Conservation (phyloP, 768 basidiomycete genomes). For the Grammothele lineata region DNA sequence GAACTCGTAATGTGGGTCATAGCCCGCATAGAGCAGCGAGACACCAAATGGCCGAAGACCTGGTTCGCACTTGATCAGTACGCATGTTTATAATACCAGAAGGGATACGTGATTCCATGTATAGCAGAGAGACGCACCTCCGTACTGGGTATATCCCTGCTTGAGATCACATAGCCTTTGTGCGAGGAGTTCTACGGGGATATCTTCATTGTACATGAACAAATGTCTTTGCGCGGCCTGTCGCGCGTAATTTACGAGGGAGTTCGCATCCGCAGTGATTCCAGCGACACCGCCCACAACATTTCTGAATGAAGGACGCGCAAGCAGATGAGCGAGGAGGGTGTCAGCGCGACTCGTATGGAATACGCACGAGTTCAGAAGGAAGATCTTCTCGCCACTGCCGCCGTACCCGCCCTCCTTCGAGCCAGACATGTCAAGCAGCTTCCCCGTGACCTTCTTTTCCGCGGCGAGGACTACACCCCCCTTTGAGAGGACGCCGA, state of each 20-base stretch:
- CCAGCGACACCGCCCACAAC: slow-evolving; percentile 95
- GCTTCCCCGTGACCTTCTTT: slow-evolving; percentile 98
- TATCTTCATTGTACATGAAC: slow-evolving; percentile 91
- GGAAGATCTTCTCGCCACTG: slow-evolving; percentile 96
- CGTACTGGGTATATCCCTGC: slow-evolving; percentile 97
- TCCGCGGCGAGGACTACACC: slow-evolving; percentile 92
- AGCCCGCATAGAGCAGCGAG: slow-evolving; percentile 93
- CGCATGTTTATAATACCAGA: slow-evolving; percentile 4
- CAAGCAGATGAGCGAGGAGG: not conserved
- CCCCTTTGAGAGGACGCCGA: slow-evolving; percentile 88
- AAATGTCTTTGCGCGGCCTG: slow-evolving; percentile 88
- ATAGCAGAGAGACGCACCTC: slow-evolving; percentile 55
- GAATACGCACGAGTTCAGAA: slow-evolving; percentile 77
- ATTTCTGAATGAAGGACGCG: slow-evolving; percentile 55
- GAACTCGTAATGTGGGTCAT: slow-evolving; percentile 93
- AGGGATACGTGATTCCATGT: not conserved
- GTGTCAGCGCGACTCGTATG: not conserved
- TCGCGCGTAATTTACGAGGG: slow-evolving; percentile 91
- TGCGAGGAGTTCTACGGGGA: slow-evolving; percentile 93
- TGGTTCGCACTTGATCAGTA: too few species aligned
- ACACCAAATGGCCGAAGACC: slow-evolving; percentile 98
- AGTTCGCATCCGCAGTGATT: slow-evolving; percentile 95
- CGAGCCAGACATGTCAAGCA: slow-evolving; percentile 82
- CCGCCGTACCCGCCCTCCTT: slow-evolving; percentile 92
- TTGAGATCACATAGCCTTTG: slow-evolving; percentile 95